Percentiles rank a stretch among this genome's conserved stretches.
phyloP scores from a whole-genome alignment of 1,284 basidiomycete genomes.

The Mrakiaceae sp. region DNA sequence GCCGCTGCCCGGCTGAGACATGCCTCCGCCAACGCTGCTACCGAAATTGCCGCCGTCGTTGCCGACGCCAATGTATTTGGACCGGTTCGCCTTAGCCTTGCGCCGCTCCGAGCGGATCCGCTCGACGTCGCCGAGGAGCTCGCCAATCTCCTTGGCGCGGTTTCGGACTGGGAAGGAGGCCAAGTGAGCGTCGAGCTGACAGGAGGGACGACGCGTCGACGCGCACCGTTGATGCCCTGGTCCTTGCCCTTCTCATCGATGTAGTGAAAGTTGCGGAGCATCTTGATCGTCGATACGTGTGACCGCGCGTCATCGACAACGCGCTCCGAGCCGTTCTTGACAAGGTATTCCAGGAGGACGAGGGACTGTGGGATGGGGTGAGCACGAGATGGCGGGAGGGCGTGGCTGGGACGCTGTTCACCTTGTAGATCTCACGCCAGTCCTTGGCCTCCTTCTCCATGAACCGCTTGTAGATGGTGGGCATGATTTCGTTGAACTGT shows the following conservation, averaged over 20 bases:
- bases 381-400: not conserved
- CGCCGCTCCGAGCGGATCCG: slow-evolving; percentile 77
- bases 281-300: slow-evolving; percentile 91
- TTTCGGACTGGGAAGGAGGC: slow-evolving; percentile 60
- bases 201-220: not conserved
- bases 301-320: slow-evolving; percentile 95
- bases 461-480: slow-evolving; percentile 77
- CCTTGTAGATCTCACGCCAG: slow-evolving; percentile 99
- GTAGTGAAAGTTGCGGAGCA: slow-evolving; percentile 96
- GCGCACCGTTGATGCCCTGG: slow-evolving; percentile 88
- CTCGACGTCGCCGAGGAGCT: slow-evolving; percentile 82
- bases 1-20: slow-evolving; percentile 32
- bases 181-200: not conserved
- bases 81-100: slow-evolving; percentile 85
- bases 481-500: slow-evolving; percentile 99
- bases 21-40: not conserved
- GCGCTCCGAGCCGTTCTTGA: slow-evolving; percentile 97
- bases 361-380: slow-evolving; percentile 49
- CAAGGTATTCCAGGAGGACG: slow-evolving; percentile 84
- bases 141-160: slow-evolving; percentile 80
- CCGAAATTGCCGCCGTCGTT: slow-evolving; percentile 48
- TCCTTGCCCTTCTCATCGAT: slow-evolving; percentile 98
- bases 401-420: slow-evolving; percentile 22
- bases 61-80: slow-evolving; percentile 80
- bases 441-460: slow-evolving; percentile 96